These are phyloP conservation scores for Lipomyces oligophaga DNA, from an alignment of 805 yeast species.

Conservation along the genomic window DNA sequence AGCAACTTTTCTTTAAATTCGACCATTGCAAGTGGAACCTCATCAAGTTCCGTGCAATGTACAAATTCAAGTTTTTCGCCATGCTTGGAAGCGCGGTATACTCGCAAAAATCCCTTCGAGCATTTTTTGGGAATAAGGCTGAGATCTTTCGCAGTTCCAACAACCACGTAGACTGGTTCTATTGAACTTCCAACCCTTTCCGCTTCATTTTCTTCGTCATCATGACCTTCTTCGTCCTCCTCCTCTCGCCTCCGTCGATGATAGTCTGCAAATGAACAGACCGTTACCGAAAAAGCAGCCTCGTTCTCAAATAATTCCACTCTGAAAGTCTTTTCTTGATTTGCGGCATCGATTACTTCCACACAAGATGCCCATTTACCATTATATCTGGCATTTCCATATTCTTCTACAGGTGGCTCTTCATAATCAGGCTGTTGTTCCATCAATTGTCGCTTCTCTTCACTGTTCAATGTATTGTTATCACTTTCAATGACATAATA, in stretches of 20 bases:
- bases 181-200: conserved; percentile 21
- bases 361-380: conserved; percentile 52
- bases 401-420: conserved; percentile 43
- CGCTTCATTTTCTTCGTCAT: conserved; percentile 15
- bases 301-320: conserved; percentile 47
- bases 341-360: conserved; percentile 45
- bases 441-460: neutral
- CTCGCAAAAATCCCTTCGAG: conserved; percentile 33
- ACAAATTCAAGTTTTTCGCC: conserved; percentile 46
- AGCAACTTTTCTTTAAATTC: conserved; percentile 59
- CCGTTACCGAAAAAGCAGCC: conserved; percentile 43
- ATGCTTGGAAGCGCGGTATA: conserved; percentile 34
- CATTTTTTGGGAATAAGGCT: conserved; percentile 29
- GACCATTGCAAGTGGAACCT: conserved; percentile 47
- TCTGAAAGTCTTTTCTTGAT: conserved; percentile 41
- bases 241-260: conserved; percentile 6
- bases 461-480: conserved; percentile 34
- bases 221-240: conserved; percentile 12
- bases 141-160: conserved; percentile 35
- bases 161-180: conserved; percentile 26
- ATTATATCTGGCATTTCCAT: conserved; percentile 40
- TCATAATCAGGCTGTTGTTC: conserved; percentile 32
- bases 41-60: conserved; percentile 59
- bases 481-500: conserved; percentile 49
- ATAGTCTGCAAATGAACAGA: conserved; percentile 34